Conservation (phyloP, 306 rosid genomes). For the Bauhinia variegata region DNA sequence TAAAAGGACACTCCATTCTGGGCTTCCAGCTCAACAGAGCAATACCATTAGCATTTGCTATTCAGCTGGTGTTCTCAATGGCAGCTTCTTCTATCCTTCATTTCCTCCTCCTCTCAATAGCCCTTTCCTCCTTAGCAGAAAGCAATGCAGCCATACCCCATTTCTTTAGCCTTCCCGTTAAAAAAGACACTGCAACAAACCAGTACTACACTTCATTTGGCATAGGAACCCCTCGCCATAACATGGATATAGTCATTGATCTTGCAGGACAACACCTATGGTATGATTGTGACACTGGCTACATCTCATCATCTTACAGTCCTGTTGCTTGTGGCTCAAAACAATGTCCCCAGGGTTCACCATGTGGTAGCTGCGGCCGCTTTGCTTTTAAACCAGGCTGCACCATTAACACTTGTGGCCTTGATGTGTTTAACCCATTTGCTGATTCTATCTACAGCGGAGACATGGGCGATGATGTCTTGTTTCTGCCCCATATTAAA, state of each 20-base stretch:
- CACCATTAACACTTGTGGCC: slow-evolving; percentile 38
- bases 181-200: slow-evolving; percentile 47
- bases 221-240: slow-evolving; percentile 46
- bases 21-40: not conserved
- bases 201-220: slow-evolving; percentile 43
- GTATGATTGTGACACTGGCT: slow-evolving; percentile 35
- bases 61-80: slow-evolving; percentile 15
- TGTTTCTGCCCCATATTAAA: slow-evolving; percentile 15
- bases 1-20: slow-evolving; percentile 15
- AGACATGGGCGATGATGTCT: slow-evolving; percentile 28
- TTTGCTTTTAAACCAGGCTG: slow-evolving; percentile 46
- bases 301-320: slow-evolving; percentile 41
- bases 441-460: slow-evolving; percentile 18
- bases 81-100: not conserved
- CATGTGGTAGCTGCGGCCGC: slow-evolving; percentile 34
- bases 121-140: slow-evolving; percentile 24
- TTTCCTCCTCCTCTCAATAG: slow-evolving; percentile 21
- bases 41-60: not conserved
- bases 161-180: slow-evolving; percentile 37
- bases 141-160: not conserved
- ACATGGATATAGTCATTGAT: slow-evolving; percentile 39
- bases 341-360: slow-evolving; percentile 19
- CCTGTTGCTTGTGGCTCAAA: slow-evolving; percentile 31
- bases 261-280: slow-evolving; percentile 44
- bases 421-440: not conserved